phyloP scores from a whole-genome alignment of 768 basidiomycete genomes.

The Russula dissimulans region DNA sequence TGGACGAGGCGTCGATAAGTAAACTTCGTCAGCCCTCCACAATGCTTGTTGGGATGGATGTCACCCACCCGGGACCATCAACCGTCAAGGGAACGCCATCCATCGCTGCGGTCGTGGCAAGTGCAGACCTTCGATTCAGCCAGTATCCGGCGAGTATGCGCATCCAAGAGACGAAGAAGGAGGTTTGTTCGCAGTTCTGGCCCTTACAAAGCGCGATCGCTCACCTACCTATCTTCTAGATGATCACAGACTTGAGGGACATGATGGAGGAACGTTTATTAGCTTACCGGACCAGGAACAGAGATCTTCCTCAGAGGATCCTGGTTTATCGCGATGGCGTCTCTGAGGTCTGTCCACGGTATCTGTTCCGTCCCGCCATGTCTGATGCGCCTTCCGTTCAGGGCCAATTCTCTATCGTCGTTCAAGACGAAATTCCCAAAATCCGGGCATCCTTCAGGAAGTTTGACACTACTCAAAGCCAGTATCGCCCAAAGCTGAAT shows the following conservation, averaged over 20 bases:
- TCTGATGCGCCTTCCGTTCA: slow-evolving; percentile 16
- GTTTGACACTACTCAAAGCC: slow-evolving; percentile 29
- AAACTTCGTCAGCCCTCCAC: slow-evolving; percentile 36
- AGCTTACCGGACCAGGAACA: slow-evolving; percentile 31
- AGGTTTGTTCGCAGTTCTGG: slow-evolving; percentile 35
- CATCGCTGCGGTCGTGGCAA: slow-evolving; percentile 47
- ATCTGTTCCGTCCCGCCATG: neutral
- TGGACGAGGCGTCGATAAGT: slow-evolving; percentile 31
- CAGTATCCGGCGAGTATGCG: slow-evolving; percentile 44
- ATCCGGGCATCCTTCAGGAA: slow-evolving; percentile 35
- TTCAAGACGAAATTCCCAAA: slow-evolving; percentile 35
- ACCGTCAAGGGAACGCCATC: slow-evolving; percentile 49
- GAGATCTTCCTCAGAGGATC: slow-evolving; percentile 36
- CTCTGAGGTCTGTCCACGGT: slow-evolving; percentile 45
- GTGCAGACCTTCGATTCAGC: slow-evolving; percentile 34
- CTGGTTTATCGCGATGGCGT: slow-evolving; percentile 69
- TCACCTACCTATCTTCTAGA: slow-evolving; percentile 21
- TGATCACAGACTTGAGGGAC: slow-evolving; percentile 38
- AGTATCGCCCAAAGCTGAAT: slow-evolving; percentile 40
- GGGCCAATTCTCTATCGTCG: slow-evolving; percentile 43
- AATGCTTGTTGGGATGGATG: slow-evolving; percentile 52
- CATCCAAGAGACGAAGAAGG: slow-evolving; percentile 55
- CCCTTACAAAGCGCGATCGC: neutral
- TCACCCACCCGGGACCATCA: slow-evolving; percentile 73
- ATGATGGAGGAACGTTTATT: slow-evolving; percentile 44